Evolutionary conservation across 257 asterid genomes (phyloP), one percentile per base, ranked within the genome.

Genomic region (Przewalskia tangutica): DNA sequence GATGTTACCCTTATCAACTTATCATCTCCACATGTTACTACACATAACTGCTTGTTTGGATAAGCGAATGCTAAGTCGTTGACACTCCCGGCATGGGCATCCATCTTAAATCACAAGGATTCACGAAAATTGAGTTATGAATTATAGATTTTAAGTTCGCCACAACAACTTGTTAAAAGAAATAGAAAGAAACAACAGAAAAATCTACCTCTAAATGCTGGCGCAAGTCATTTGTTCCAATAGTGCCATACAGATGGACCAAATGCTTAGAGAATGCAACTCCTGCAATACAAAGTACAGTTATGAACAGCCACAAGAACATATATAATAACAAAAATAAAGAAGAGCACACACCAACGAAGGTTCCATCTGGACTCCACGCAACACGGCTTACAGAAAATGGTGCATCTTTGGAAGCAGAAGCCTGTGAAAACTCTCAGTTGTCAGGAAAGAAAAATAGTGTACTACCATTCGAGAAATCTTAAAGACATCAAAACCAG

Each of bases 1-100:
- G 79, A 50, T 50, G 62, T 70, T 85, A 93, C 99, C 95, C 92
- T 94, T 83, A 94, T 94, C 88, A 93, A 79, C 88, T 94, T 92
- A 88, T 94, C 98, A 91, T 96, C 99, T 76, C 99, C 99, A 88
- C 99, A 96, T 36, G 99, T 94, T 40, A 94, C 93, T 10, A 94
- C 87, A 85, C 98, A 96, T 32, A 89, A 89, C 87, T 92, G 98
- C 86, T 96, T 94, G 88, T 94, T 96, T 80, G 99, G 98, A 87
- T 91, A 91, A 77, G 98, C 97, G 86, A 96, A 96, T 83, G 97
- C 98, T 66, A 96, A 88, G 87, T 94, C 98, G 64, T 96, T 96
- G 64, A 96, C 99, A 77, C 91, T 93, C 84, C 98, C 99, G 81
- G 86, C 84, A 82, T 96, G 99, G 51, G 51, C 76, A 86, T 96